phyloP scores from a whole-genome alignment of 2,329 filamentous ascomycete genomes.

The Cytospora chrysosperma region DNA sequence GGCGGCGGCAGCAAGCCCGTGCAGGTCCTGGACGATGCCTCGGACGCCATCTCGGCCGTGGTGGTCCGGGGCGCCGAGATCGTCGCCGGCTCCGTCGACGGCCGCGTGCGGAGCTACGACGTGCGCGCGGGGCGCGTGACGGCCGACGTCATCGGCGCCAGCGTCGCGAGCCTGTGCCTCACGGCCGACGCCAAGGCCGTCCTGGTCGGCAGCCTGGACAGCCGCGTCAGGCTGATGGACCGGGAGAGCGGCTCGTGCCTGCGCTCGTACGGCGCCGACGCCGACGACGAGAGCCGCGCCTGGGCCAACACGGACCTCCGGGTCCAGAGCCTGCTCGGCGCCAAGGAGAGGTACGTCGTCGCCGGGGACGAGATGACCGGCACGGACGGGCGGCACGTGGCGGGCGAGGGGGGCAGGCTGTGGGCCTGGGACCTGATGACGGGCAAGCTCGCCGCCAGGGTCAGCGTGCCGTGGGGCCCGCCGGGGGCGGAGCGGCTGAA shows the following conservation, averaged over 20 bases:
- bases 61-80: slow-evolving; percentile 56
- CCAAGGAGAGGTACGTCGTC: slow-evolving; percentile 73
- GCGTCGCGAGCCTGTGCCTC: slow-evolving; percentile 73
- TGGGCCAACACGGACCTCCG: slow-evolving; percentile 68
- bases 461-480: slow-evolving; percentile 60
- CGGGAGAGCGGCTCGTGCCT: slow-evolving; percentile 70
- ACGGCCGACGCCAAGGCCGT: slow-evolving; percentile 72
- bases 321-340: slow-evolving; percentile 73
- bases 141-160: slow-evolving; percentile 67
- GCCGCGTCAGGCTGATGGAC: slow-evolving; percentile 77
- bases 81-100: slow-evolving; percentile 78
- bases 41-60: slow-evolving; percentile 62
- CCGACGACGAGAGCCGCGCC: slow-evolving; percentile 30
- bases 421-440: slow-evolving; percentile 84
- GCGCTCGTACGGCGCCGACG: slow-evolving; percentile 59
- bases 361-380: slow-evolving; percentile 70
- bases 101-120: slow-evolving; percentile 79
- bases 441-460: slow-evolving; percentile 63
- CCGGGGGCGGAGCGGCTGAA: slow-evolving; percentile 47
- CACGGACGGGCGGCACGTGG: slow-evolving; percentile 31
- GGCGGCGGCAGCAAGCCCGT: slow-evolving; percentile 57
- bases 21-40: slow-evolving; percentile 71
- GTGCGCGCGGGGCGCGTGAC: slow-evolving; percentile 70
- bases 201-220: slow-evolving; percentile 74
- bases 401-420: slow-evolving; percentile 55